Conservation (phyloP, 345 rosid species). For the Camelina hispida region DNA sequence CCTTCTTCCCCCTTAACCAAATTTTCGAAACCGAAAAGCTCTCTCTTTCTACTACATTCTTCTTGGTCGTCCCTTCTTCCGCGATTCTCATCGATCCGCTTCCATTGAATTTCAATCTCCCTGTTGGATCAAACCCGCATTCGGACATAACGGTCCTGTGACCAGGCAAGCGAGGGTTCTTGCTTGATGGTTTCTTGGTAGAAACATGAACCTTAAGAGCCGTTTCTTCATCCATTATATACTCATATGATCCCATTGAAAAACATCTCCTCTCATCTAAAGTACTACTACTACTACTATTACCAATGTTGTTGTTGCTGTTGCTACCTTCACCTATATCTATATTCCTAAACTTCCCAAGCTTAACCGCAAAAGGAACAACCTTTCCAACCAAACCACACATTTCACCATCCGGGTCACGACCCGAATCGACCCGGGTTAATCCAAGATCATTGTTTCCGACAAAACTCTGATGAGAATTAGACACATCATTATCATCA, state of each 20-base stretch:
- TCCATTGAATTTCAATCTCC: constrained; percentile 56
- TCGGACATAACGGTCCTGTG: constrained; percentile 57
- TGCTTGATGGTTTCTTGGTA: constrained; percentile 62
- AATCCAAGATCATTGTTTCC: constrained; percentile 47
- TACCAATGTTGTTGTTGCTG: constrained; percentile 42
- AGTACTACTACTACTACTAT: constrained; percentile 43
- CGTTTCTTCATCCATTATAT: constrained; percentile 81
- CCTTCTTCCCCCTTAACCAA: constrained; percentile 79
- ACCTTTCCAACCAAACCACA: constrained; percentile 65
- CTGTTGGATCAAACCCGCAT: constrained; percentile 58
- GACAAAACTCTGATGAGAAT: constrained; percentile 35
- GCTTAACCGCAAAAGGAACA: constrained; percentile 70
- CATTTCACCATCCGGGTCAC: constrained; percentile 42
- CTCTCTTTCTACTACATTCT: constrained; percentile 53
- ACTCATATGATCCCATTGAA: constrained; percentile 98
- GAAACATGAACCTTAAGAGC: constrained; percentile 78
- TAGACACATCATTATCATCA: constrained; percentile 18
- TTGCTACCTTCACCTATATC: constrained; percentile 63
- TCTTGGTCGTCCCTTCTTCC: constrained; percentile 30
- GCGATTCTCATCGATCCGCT: constrained; percentile 37
- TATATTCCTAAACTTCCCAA: constrained; percentile 79
- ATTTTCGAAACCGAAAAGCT: constrained; percentile 89
- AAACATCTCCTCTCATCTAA: constrained; percentile 79
- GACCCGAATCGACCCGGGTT: constrained; percentile 44
- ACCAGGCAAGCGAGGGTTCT: constrained; percentile 51